These are phyloP conservation scores for Xerocomellus dryophilus DNA, from an alignment of 768 basidiomycete genomes.

Conservation along the genomic window DNA sequence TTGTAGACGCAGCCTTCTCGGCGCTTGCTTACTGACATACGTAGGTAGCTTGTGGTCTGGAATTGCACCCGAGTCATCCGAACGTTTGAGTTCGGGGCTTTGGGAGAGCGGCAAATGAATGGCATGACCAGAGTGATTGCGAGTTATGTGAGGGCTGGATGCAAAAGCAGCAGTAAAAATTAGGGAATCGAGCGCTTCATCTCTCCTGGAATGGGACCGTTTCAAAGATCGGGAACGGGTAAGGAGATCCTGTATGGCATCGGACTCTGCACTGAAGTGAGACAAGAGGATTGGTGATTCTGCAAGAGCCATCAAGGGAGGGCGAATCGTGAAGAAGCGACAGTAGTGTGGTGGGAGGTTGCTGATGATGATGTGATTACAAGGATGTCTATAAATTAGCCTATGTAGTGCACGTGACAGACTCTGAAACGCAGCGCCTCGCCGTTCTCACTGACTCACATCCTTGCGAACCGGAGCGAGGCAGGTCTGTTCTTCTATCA, in stretches of 20 bases:
- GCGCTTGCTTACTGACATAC: slow-evolving; percentile 75
- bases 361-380: too few relatives aligned
- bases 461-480: neutral
- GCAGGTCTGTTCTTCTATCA: neutral
- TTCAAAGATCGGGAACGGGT: slow-evolving; percentile 47
- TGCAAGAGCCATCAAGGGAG: slow-evolving; percentile 25
- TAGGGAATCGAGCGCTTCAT: slow-evolving; percentile 75
- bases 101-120: slow-evolving; percentile 52
- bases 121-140: slow-evolving; percentile 85
- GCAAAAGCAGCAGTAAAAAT: slow-evolving; percentile 74
- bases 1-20: slow-evolving; percentile 58
- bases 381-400: too few relatives aligned
- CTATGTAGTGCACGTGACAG: slow-evolving; percentile 7
- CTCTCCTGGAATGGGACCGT: slow-evolving; percentile 50
- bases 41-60: slow-evolving; percentile 46
- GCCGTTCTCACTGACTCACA: too few relatives aligned
- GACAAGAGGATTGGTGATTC: slow-evolving; percentile 30
- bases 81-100: slow-evolving; percentile 50
- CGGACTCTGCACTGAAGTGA: slow-evolving; percentile 36
- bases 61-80: slow-evolving; percentile 37
- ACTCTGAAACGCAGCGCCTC: neutral
- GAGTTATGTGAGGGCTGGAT: slow-evolving; percentile 73
- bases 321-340: neutral
- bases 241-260: slow-evolving; percentile 65
- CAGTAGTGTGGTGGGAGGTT: neutral